Percentiles rank a stretch among this genome's conserved stretches.
phyloP scores from a whole-genome alignment of 1,284 basidiomycete species.

The Albatrellus sp. region DNA sequence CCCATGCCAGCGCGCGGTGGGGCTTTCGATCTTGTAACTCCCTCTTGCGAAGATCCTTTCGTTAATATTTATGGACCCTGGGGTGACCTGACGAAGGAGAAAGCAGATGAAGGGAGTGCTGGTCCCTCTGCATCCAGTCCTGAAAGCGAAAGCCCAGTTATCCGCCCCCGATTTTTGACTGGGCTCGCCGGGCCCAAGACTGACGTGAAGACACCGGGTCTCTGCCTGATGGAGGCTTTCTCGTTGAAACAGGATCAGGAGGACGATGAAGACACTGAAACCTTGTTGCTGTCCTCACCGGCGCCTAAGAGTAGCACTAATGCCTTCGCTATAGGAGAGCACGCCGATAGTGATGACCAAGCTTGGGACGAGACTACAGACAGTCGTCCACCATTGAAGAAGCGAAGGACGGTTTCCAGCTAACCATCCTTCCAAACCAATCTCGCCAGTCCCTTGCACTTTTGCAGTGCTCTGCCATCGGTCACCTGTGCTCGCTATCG shows the following conservation, averaged over 20 bases:
- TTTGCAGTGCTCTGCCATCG: background rate
- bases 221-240: conserved; percentile 46
- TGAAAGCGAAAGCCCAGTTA: conserved; percentile 45
- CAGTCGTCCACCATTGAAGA: conserved; percentile 11
- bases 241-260: conserved; percentile 17
- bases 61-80: conserved; percentile 18
- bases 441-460: background rate
- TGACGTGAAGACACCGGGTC: conserved; percentile 9
- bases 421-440: background rate
- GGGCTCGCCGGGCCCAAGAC: conserved; percentile 26
- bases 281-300: conserved; percentile 11
- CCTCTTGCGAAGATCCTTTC: conserved; percentile 22
- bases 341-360: conserved; percentile 4
- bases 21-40: background rate
- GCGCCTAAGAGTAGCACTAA: conserved; percentile 9
- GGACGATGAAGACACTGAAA: conserved; percentile 10
- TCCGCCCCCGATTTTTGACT: conserved; percentile 29
- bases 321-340: conserved; percentile 4
- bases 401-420: conserved; percentile 17
- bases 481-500: conserved; percentile 1
- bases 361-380: conserved; percentile 10
- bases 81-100: conserved; percentile 8
- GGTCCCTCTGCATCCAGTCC: conserved; percentile 26
- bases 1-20: conserved; percentile 1
- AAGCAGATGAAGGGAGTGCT: conserved; percentile 5